Conservation (phyloP, 106 monocot species). For the Vanilla planifolia region DNA sequence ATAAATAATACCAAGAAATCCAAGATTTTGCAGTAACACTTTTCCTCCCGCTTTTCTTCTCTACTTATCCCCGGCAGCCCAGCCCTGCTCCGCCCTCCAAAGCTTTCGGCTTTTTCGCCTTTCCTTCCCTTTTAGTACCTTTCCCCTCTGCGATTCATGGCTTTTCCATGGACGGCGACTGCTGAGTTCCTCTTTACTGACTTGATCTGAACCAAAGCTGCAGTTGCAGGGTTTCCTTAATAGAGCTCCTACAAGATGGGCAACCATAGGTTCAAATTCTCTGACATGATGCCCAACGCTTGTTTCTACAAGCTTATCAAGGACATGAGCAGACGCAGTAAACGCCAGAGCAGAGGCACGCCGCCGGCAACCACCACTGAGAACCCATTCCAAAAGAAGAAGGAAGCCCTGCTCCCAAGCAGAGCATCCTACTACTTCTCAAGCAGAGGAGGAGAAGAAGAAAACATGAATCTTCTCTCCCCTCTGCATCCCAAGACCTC, state of each 20-base stretch:
- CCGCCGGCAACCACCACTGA: neutral
- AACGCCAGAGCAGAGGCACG: neutral
- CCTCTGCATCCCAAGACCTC: conserved; percentile 14
- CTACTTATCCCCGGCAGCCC: too few relatives aligned
- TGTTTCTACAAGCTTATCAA: conserved; percentile 91
- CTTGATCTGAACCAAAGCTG: too few relatives aligned
- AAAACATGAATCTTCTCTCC: conserved; percentile 9
- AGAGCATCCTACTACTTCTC: conserved; percentile 28
- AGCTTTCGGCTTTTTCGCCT: too few relatives aligned
- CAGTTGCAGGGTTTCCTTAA: too few relatives aligned
- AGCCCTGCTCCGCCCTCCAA: too few relatives aligned
- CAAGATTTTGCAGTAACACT: too few relatives aligned
- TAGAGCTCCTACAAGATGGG: conserved; percentile 44
- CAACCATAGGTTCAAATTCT: conserved; percentile 60
- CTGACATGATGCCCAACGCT: conserved; percentile 79
- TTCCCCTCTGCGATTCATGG: too few relatives aligned
- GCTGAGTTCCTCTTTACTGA: too few relatives aligned
- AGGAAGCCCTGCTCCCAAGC: conserved; percentile 7
- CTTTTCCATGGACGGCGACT: too few relatives aligned
- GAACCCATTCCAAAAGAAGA: neutral
- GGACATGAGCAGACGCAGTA: conserved; percentile 31
- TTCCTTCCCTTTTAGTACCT: too few relatives aligned
- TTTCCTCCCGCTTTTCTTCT: too few relatives aligned
- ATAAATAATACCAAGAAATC: too few relatives aligned
- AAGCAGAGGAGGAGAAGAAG: conserved; percentile 13